Conservation (phyloP, 75 land plant genomes). For the Pseudotsuga menziesii region DNA sequence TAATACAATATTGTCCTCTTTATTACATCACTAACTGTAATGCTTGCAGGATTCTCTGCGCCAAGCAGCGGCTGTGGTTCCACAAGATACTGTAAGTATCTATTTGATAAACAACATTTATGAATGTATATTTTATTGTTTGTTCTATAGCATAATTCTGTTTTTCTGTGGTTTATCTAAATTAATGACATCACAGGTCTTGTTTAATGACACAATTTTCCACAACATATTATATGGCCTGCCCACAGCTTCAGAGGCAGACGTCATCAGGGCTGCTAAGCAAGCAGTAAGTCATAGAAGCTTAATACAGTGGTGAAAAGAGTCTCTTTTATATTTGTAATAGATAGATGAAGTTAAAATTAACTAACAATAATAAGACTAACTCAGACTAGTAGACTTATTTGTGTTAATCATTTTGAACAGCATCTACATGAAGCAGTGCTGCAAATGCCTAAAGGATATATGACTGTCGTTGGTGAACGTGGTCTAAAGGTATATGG, state of each 20-base stretch:
- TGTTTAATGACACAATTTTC: slow-evolving; percentile 35
- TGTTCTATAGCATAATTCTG: not conserved
- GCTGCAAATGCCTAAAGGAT: slow-evolving; percentile 39
- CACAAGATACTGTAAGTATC: slow-evolving; percentile 40
- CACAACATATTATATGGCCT: slow-evolving; percentile 40
- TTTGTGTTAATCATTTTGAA: not conserved
- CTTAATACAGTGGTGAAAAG: not conserved
- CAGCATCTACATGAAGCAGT: slow-evolving; percentile 49
- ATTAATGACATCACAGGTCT: slow-evolving; percentile 15
- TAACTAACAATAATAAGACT: too few relatives aligned
- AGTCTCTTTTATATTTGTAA: too few relatives aligned
- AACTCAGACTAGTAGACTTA: too few relatives aligned
- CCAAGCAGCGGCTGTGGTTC: slow-evolving; percentile 41
- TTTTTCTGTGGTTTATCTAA: not conserved
- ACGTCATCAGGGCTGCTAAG: slow-evolving; percentile 32
- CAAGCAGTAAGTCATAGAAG: slow-evolving; percentile 29
- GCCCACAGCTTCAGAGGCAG: slow-evolving; percentile 31
- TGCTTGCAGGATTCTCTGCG: slow-evolving; percentile 28
- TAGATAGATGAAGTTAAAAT: too few relatives aligned
- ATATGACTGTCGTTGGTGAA: slow-evolving; percentile 33
- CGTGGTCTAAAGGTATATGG: slow-evolving; percentile 38
- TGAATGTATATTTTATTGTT: not conserved
- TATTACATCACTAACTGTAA: not conserved
- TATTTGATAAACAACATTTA: not conserved
- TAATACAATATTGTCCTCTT: not conserved